Conservation (phyloP, 2,329 filamentous ascomycete genomes). For the Cercospora sp. region DNA sequence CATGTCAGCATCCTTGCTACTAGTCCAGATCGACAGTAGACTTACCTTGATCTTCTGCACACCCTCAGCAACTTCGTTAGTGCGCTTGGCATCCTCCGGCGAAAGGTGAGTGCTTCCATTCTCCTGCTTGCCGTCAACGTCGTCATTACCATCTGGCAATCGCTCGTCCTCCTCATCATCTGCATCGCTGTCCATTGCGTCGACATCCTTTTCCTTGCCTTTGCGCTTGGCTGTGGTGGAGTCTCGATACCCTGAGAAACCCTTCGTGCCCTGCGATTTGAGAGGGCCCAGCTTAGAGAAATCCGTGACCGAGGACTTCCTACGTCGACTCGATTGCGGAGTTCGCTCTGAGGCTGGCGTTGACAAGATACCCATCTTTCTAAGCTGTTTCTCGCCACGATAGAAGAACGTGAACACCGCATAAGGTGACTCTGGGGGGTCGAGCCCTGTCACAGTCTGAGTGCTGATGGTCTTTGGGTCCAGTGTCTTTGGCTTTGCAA, state of each 20-base stretch:
- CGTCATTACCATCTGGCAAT: conserved; percentile 61
- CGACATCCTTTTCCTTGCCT: conserved; percentile 55
- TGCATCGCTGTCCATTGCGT: conserved; percentile 73
- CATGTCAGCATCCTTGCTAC: conserved; percentile 24
- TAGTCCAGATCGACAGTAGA: background rate
- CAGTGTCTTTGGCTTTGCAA: conserved; percentile 91
- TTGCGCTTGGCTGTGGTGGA: conserved; percentile 55
- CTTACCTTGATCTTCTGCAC: conserved; percentile 78
- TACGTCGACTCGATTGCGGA: conserved; percentile 62
- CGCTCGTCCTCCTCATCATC: conserved; percentile 64
- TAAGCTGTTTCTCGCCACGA: conserved; percentile 87
- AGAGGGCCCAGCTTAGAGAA: conserved; percentile 82
- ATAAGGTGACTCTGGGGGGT: conserved; percentile 93
- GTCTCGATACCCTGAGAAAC: conserved; percentile 79
- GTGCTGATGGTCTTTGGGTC: conserved; percentile 98
- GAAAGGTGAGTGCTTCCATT: conserved; percentile 54
- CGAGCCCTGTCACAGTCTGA: conserved; percentile 97
- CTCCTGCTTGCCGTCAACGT: conserved; percentile 61
- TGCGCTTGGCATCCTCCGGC: conserved; percentile 69
- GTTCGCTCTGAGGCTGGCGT: conserved; percentile 61
- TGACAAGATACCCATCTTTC: conserved; percentile 89
- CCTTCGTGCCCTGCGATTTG: conserved; percentile 82
- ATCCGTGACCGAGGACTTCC: conserved; percentile 79
- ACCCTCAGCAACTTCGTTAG: conserved; percentile 75
- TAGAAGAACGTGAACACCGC: conserved; percentile 98